Evolutionary conservation across 441 rosid species (phyloP).

Genomic region (Breynia disticha): DNA sequence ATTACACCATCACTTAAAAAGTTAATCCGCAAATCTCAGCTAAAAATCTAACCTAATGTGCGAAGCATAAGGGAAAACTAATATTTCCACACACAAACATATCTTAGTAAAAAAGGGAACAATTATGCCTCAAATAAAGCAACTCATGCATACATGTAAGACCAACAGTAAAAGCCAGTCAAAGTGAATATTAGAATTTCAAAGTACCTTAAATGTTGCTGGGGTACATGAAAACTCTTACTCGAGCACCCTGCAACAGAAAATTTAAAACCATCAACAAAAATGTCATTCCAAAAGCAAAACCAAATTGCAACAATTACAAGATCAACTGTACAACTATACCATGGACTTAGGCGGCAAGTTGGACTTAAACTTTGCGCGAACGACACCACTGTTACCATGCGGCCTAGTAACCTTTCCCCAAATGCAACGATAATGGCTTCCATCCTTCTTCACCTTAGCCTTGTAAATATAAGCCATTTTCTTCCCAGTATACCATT

Average conservation of each 20-base stretch:
- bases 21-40: too few relatives aligned
- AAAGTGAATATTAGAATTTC: neutral
- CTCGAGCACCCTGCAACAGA: constrained; percentile 52
- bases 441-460: constrained; percentile 67
- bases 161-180: neutral
- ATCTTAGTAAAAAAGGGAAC: too few relatives aligned
- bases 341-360: constrained; percentile 87
- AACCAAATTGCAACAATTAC: neutral
- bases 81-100: too few relatives aligned
- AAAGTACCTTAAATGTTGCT: constrained; percentile 70
- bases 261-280: neutral
- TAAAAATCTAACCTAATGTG: too few relatives aligned
- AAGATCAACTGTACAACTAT: neutral
- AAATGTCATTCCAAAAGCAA: neutral
- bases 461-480: constrained; percentile 90
- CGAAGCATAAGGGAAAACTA: too few relatives aligned
- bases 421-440: constrained; percentile 88
- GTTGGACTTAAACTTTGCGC: constrained; percentile 80
- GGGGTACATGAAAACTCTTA: constrained; percentile 85
- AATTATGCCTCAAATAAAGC: neutral
- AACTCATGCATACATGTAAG: neutral
- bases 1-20: too few relatives aligned
- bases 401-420: constrained; percentile 82
- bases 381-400: constrained; percentile 90
- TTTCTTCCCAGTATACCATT: constrained; percentile 75